Conservation (phyloP, 179 eudicot species). For the Corrigiola litoralis region DNA sequence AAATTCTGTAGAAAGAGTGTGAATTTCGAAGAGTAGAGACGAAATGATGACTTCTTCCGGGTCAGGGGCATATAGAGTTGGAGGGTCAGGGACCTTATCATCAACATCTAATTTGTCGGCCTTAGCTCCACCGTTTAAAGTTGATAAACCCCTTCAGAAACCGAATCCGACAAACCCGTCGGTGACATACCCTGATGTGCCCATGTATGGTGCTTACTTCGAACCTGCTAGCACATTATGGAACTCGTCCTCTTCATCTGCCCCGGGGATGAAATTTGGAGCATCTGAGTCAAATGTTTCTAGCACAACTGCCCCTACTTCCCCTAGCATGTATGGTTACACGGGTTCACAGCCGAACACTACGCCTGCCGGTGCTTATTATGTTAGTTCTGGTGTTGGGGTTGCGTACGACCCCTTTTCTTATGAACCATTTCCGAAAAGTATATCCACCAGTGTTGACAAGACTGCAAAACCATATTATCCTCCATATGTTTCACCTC, state of each 20-base stretch:
- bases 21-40: slow-evolving; percentile 12
- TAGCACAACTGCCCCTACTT: slow-evolving; percentile 23
- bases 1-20: slow-evolving; percentile 1
- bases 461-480: slow-evolving; percentile 41
- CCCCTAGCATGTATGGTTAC: slow-evolving; percentile 24
- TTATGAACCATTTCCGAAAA: slow-evolving; percentile 35
- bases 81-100: slow-evolving; percentile 33
- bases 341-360: slow-evolving; percentile 29
- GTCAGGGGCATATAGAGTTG: slow-evolving; percentile 41
- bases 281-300: slow-evolving; percentile 38
- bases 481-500: slow-evolving; percentile 39
- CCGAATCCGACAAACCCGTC: slow-evolving; percentile 46
- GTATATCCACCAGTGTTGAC: slow-evolving; percentile 18
- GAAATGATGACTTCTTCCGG: slow-evolving; percentile 49
- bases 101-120: slow-evolving; percentile 75
- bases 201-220: slow-evolving; percentile 29
- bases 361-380: slow-evolving; percentile 29
- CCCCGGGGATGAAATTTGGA: slow-evolving; percentile 31
- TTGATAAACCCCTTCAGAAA: slow-evolving; percentile 51
- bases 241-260: slow-evolving; percentile 41
- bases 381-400: slow-evolving; percentile 21
- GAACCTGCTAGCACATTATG: slow-evolving; percentile 41
- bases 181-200: slow-evolving; percentile 34
- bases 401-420: slow-evolving; percentile 30
- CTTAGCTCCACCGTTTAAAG: slow-evolving; percentile 81